Conservation (phyloP, 1,284 basidiomycete genomes). For the Uromyces viciae-fabae region DNA sequence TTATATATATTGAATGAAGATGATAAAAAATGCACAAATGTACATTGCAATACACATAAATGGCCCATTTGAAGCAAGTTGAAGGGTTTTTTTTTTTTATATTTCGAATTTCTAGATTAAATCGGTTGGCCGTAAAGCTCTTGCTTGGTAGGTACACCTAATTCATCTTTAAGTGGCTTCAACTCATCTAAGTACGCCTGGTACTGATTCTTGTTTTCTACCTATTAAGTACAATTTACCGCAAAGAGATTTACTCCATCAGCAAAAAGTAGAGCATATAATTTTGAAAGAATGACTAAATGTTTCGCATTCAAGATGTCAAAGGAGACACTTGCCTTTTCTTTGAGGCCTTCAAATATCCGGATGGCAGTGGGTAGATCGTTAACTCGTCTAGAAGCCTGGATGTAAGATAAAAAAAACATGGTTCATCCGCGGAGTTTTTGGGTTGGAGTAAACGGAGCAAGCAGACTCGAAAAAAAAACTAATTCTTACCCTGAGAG, state of each 20-base stretch:
- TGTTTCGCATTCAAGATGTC: not conserved
- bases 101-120: slow-evolving; percentile 13
- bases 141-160: slow-evolving; percentile 62
- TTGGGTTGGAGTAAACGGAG: too few relatives aligned
- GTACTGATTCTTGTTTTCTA: slow-evolving; percentile 91
- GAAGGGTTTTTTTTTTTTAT: not conserved
- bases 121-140: slow-evolving; percentile 43
- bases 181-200: slow-evolving; percentile 81
- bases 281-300: slow-evolving; percentile 60
- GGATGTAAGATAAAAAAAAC: slow-evolving; percentile 48
- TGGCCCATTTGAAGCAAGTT: not conserved
- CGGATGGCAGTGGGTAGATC: slow-evolving; percentile 95
- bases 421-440: too few relatives aligned
- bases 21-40: not conserved
- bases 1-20: too few relatives aligned
- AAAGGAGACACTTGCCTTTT: slow-evolving; percentile 48
- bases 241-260: not conserved
- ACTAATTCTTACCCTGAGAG: slow-evolving; percentile 21
- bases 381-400: slow-evolving; percentile 84
- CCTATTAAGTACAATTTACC: too few relatives aligned
- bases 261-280: slow-evolving; percentile 54
- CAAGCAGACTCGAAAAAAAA: too few relatives aligned
- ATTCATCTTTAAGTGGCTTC: slow-evolving; percentile 75
- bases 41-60: not conserved
- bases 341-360: slow-evolving; percentile 66